Conservation (phyloP, 75 land plant genomes). For the Selaginella moellendorffii region DNA sequence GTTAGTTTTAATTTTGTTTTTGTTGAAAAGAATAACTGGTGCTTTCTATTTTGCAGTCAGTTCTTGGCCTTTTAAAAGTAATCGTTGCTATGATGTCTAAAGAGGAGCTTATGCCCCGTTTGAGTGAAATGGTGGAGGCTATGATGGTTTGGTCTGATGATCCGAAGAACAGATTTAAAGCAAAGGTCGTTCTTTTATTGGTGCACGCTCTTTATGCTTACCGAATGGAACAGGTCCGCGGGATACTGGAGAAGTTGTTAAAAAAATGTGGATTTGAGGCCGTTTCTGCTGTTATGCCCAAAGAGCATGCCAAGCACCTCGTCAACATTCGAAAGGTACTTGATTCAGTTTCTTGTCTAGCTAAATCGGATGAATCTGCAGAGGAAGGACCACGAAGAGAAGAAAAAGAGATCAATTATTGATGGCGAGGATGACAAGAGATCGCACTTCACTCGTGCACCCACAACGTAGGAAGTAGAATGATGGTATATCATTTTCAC, state of each 20-base stretch:
- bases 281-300: conserved; percentile 80
- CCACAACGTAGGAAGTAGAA: conserved; percentile 18
- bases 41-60: conserved; percentile 70
- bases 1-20: too few species aligned
- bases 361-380: conserved; percentile 12
- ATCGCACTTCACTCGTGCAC: conserved; percentile 51
- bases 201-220: not conserved
- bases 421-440: conserved; percentile 36
- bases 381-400: conserved; percentile 57
- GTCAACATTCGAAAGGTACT: conserved; percentile 76
- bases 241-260: conserved; percentile 76
- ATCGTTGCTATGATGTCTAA: conserved; percentile 65
- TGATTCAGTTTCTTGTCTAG: not conserved
- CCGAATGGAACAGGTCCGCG: conserved; percentile 39
- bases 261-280: conserved; percentile 85
- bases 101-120: conserved; percentile 46
- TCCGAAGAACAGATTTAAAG: conserved; percentile 68
- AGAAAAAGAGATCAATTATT: conserved; percentile 26
- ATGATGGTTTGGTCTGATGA: conserved; percentile 76
- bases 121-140: conserved; percentile 61
- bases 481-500: not conserved
- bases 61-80: conserved; percentile 80
- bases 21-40: too few species aligned
- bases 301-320: conserved; percentile 85
- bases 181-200: conserved; percentile 52